A percentile compares a stretch with the other conserved stretches of the same genome.
Evolutionary conservation across 768 basidiomycete genomes (phyloP).

Genomic region (Heimioporus sp.): DNA sequence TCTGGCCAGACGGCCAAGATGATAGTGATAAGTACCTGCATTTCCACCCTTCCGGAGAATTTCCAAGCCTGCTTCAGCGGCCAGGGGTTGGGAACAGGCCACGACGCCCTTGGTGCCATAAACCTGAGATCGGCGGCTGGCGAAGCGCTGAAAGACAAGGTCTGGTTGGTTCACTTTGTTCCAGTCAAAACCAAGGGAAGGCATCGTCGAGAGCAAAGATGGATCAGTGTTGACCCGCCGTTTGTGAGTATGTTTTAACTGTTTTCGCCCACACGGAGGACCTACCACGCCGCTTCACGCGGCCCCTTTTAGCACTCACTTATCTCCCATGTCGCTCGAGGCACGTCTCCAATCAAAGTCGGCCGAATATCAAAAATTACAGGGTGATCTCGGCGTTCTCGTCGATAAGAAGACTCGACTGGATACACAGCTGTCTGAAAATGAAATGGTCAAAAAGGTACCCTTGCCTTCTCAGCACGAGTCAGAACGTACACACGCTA

Average conservation of each 20-base stretch:
- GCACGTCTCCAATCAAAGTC: conserved; percentile 65
- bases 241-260: neutral
- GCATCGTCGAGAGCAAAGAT: conserved; percentile 15
- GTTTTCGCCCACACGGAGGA: conserved; percentile 2
- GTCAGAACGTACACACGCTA: neutral
- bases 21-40: conserved; percentile 56
- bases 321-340: conserved; percentile 50
- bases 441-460: conserved; percentile 90
- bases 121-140: conserved; percentile 83
- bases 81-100: conserved; percentile 87
- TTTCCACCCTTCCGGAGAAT: conserved; percentile 93
- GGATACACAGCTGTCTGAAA: conserved; percentile 90
- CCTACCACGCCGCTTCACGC: conserved; percentile 10
- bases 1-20: neutral
- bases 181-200: conserved; percentile 46
- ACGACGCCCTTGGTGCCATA: conserved; percentile 88
- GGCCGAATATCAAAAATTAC: conserved; percentile 77
- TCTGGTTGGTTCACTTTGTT: conserved; percentile 66
- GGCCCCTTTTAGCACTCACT: conserved; percentile 7
- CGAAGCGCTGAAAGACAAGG: conserved; percentile 63
- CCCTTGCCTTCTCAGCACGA: conserved; percentile 3
- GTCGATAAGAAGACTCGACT: conserved; percentile 83
- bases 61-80: conserved; percentile 88
- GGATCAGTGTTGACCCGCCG: neutral
- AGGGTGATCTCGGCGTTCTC: conserved; percentile 64